Conservation (phyloP, 345 rosid species). For the Mallotus nudiflorus region DNA sequence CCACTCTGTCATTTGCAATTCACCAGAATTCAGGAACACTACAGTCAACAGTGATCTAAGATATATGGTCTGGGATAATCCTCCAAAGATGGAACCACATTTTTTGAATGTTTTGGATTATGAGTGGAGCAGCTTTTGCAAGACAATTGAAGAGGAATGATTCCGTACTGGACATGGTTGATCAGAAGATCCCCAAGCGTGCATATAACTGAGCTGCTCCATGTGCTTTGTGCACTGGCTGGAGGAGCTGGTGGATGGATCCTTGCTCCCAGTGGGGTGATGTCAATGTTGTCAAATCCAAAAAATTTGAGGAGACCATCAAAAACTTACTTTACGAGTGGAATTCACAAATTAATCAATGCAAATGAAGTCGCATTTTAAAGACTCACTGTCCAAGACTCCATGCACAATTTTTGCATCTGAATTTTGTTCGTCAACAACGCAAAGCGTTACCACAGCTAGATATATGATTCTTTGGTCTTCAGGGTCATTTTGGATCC, state of each 20-base stretch:
- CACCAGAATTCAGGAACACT: slow-evolving; percentile 80
- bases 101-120: slow-evolving; percentile 62
- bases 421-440: slow-evolving; percentile 22
- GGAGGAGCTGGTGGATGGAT: slow-evolving; percentile 71
- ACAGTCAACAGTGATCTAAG: slow-evolving; percentile 81
- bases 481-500: slow-evolving; percentile 36
- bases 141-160: slow-evolving; percentile 74
- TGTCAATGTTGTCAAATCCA: slow-evolving; percentile 67
- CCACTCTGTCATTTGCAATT: slow-evolving; percentile 89
- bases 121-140: slow-evolving; percentile 89
- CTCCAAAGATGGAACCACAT: slow-evolving; percentile 95
- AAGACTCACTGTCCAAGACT: slow-evolving; percentile 7
- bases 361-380: slow-evolving; percentile 56
- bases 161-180: slow-evolving; percentile 70
- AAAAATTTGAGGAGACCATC: slow-evolving; percentile 63
- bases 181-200: slow-evolving; percentile 70
- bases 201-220: slow-evolving; percentile 55
- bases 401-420: slow-evolving; percentile 28
- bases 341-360: slow-evolving; percentile 67
- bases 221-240: slow-evolving; percentile 93
- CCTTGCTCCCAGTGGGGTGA: slow-evolving; percentile 98
- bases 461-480: slow-evolving; percentile 37
- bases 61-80: slow-evolving; percentile 95
- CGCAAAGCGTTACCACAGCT: slow-evolving; percentile 18
- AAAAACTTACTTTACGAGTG: slow-evolving; percentile 67